Percentiles rank a stretch among this genome's conserved stretches.
Evolutionary conservation across 2,329 filamentous ascomycete genomes (phyloP).

Genomic region (Talaromyces sp.): DNA sequence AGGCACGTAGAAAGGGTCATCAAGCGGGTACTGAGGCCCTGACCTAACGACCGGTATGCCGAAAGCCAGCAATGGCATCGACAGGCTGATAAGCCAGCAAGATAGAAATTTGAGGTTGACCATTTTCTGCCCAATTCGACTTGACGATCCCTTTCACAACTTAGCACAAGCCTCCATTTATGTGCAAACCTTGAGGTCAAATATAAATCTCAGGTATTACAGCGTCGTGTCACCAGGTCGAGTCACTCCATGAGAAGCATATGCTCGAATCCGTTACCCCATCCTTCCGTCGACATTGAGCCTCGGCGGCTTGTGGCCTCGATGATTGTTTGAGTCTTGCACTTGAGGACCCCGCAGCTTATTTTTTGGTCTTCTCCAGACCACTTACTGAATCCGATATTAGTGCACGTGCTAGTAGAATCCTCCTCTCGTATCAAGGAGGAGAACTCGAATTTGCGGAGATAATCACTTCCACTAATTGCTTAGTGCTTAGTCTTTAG

Average conservation of each 20-base stretch:
- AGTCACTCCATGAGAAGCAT: not conserved
- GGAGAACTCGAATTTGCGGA: not conserved
- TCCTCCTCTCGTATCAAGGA: not conserved
- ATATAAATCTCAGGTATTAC: not conserved
- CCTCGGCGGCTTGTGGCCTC: not conserved
- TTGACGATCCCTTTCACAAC: not conserved
- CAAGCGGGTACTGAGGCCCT: conserved; percentile 21
- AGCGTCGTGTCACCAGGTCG: not conserved
- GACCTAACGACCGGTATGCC: not conserved
- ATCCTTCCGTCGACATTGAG: not conserved
- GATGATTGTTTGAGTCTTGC: not conserved
- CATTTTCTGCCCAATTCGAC: not conserved
- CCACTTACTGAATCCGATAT: not conserved
- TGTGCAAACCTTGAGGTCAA: not conserved
- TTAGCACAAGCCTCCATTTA: not conserved
- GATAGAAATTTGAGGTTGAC: not conserved
- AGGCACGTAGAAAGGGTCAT: conserved; percentile 31
- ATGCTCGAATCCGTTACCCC: not conserved
- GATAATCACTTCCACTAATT: not conserved
- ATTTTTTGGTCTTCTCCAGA: not conserved
- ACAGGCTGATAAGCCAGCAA: conserved; percentile 8
- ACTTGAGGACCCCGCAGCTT: not conserved
- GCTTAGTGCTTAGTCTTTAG: not conserved
- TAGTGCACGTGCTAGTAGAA: not conserved
- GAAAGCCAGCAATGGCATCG: conserved; percentile 1